Percentiles rank a stretch among this genome's conserved stretches.
These are phyloP conservation scores for Gossypium australe DNA, from an alignment of 345 rosid species.

Conservation along the genomic window DNA sequence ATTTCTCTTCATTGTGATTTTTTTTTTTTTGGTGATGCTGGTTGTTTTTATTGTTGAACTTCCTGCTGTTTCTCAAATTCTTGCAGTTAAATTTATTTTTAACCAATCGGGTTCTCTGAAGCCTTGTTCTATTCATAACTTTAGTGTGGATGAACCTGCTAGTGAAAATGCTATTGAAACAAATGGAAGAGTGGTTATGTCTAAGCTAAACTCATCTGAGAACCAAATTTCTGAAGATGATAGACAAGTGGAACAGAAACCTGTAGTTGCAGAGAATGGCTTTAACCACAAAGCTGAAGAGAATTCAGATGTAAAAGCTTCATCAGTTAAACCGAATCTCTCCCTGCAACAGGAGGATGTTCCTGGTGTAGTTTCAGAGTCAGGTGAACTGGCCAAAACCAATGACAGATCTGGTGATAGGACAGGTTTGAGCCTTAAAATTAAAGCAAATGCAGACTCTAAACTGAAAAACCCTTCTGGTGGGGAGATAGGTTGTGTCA, in stretches of 20 bases:
- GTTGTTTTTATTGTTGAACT: constrained; percentile 12
- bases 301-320: constrained; percentile 8
- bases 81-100: constrained; percentile 65
- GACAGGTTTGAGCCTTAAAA: neutral
- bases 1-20: neutral
- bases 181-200: constrained; percentile 9
- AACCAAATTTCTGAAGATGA: neutral
- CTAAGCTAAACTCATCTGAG: constrained; percentile 14
- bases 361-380: neutral
- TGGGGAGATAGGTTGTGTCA: constrained; percentile 19
- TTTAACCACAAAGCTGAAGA: constrained; percentile 19
- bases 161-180: constrained; percentile 13
- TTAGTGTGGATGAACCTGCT: constrained; percentile 17
- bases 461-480: constrained; percentile 15
- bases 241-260: constrained; percentile 14
- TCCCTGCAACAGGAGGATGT: constrained; percentile 19
- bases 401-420: constrained; percentile 1
- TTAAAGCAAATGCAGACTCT: constrained; percentile 17
- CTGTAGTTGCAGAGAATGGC: constrained; percentile 4
- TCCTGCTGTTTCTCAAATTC: constrained; percentile 21
- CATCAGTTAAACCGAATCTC: constrained; percentile 16
- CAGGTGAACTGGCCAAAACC: constrained; percentile 2
- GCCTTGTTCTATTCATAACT: constrained; percentile 23
- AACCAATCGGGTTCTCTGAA: constrained; percentile 38
- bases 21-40: neutral